These are phyloP conservation scores for Aspergillus hancockii DNA, from an alignment of 495 filamentous ascomycete species.

Conservation along the genomic window DNA sequence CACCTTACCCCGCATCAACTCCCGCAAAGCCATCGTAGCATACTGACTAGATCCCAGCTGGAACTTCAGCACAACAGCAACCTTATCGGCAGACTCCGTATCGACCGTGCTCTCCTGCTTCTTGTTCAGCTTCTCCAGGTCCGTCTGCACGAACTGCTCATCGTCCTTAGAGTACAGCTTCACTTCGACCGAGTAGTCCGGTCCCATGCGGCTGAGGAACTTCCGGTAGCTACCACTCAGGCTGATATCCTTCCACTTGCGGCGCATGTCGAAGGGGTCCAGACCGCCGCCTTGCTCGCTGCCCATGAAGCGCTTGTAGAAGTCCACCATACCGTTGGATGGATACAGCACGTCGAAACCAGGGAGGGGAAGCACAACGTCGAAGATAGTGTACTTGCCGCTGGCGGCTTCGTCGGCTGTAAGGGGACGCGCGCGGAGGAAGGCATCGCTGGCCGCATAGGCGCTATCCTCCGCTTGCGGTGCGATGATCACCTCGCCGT, in stretches of 20 bases:
- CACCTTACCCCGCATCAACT: conserved; percentile 74
- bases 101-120: conserved; percentile 7
- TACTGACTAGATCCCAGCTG: conserved; percentile 85
- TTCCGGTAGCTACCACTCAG: conserved; percentile 89
- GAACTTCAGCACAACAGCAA: conserved; percentile 84
- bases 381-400: conserved; percentile 79
- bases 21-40: conserved; percentile 89
- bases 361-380: conserved; percentile 91
- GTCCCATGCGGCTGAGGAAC: conserved; percentile 65
- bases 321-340: conserved; percentile 73
- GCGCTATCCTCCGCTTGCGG: conserved; percentile 58
- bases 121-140: conserved; percentile 59
- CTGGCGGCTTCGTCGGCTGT: conserved; percentile 75
- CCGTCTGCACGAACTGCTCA: conserved; percentile 85
- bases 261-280: conserved; percentile 84
- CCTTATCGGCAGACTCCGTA: conserved; percentile 44
- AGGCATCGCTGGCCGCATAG: conserved; percentile 56
- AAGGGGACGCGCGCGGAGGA: conserved; percentile 73
- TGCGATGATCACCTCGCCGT: conserved; percentile 68
- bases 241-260: conserved; percentile 80
- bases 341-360: conserved; percentile 91
- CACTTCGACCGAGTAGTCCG: conserved; percentile 63
- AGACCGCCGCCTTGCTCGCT: conserved; percentile 71
- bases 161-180: conserved; percentile 66
- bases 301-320: conserved; percentile 82